Evolutionary conservation across 108 stramenopile species (phyloP).

Genomic region (Aureococcus anophagefferens): DNA sequence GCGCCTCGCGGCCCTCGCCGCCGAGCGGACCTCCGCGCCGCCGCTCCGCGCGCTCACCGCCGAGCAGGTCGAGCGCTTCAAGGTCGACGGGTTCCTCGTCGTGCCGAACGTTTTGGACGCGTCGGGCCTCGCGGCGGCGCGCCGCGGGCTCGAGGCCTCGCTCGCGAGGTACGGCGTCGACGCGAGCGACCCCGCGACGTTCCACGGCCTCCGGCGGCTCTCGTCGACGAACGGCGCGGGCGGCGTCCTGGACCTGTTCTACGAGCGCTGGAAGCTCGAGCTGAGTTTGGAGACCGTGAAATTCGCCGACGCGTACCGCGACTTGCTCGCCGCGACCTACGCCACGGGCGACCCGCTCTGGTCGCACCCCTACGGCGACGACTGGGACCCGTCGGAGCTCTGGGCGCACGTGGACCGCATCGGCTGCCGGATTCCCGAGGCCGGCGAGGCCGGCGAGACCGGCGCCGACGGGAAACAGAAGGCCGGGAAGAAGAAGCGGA

Average conservation of each 20-base stretch:
- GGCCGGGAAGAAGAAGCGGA: constrained; percentile 34
- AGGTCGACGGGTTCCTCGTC: constrained; percentile 11
- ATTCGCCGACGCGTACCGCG: background rate
- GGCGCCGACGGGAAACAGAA: constrained; percentile 11
- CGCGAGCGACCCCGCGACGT: constrained; percentile 4
- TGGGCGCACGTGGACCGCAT: constrained; percentile 68
- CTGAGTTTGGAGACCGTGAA: constrained; percentile 22
- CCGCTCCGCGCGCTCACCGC: background rate
- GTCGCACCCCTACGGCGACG: constrained; percentile 13
- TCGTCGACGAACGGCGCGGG: constrained; percentile 37
- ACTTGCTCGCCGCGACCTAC: constrained; percentile 1
- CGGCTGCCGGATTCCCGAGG: constrained; percentile 64
- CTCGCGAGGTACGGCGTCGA: constrained; percentile 3
- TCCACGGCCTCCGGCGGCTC: background rate
- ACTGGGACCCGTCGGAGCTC: background rate
- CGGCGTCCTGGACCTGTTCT: constrained; percentile 80
- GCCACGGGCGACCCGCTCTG: background rate
- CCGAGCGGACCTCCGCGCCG: too few relatives aligned
- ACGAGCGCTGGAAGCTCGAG: constrained; percentile 66
- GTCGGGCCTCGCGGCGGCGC: background rate
- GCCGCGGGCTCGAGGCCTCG: background rate
- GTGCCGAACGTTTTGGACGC: constrained; percentile 9
- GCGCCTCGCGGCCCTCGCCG: too few relatives aligned
- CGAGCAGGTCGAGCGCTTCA: background rate
- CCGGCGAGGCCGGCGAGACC: too few relatives aligned